Evolutionary conservation across 148 eudicot genomes (phyloP), one percentile per base, ranked within the genome.

Genomic region (Nyssa sinensis): DNA sequence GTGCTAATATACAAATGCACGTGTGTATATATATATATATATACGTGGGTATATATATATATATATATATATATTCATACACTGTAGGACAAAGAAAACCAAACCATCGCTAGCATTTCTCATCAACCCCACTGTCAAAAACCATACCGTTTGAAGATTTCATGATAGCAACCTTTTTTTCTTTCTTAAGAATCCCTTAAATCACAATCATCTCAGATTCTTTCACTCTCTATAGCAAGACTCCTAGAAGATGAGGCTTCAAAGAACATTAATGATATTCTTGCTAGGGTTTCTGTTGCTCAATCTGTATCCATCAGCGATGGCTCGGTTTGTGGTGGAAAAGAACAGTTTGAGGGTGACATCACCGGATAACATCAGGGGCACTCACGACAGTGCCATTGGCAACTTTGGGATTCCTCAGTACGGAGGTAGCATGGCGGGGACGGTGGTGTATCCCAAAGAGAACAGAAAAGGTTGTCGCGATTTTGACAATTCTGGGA

Each of bases 361-460:
- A 0, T 88, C 97, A 9, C 94, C 97, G 4, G 91, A 92, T 10
- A 82, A 71, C 25, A 79, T 95, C 2, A 89, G 85, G 78, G 98
- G 96, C 0, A 90, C 80, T 23, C 88, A 92, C 31, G 96, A 95
- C 47, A 86, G 83, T 72, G 96, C 98, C 0, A 92, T 92, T 81
- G 99, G 98, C 0, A 95, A 95, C 83, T 95, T 95, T 67, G 96
- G 97, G 31, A 89, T 92, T 14, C 97, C 97, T 58, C 91, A 90
- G 75, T 92, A 90, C 67, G 94, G 97, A 1, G 96, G 97, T 7
- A 92, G 88, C 71, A 87, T 94, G 92, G 90, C 91, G 24, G 98
- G 96, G 8, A 85, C 88, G 35, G 96, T 90, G 34, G 76, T 79
- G 29, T 92, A 86, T 71, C 96, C 99, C 0, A 92, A 89, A 67